These are phyloP conservation scores for Pueraria montana DNA, from an alignment of 306 rosid species.

Conservation along the genomic window DNA sequence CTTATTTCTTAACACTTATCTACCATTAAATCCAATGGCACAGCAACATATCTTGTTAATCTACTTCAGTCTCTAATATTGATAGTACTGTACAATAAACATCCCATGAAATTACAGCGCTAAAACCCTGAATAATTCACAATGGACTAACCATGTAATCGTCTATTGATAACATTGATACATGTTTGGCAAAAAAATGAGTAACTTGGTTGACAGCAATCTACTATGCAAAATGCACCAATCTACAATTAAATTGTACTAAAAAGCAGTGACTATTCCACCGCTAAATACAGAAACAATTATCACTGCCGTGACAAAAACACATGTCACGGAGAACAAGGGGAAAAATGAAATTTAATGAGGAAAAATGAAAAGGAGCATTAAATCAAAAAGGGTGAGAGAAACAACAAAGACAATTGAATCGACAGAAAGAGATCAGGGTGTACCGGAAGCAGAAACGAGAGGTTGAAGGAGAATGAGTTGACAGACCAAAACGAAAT, in stretches of 20 bases:
- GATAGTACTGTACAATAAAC: not conserved
- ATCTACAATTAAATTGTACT: not conserved
- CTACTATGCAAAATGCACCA: not conserved
- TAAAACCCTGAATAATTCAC: not conserved
- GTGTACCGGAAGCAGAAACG: conserved; percentile 84
- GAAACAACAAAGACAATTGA: not conserved
- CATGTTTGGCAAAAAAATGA: not conserved
- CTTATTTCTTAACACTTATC: not conserved
- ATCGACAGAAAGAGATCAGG: conserved; percentile 44
- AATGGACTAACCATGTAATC: not conserved
- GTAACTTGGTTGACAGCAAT: not conserved
- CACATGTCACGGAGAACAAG: not conserved
- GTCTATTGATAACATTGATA: not conserved
- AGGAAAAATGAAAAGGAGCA: not conserved
- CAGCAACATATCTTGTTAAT: conserved; percentile 2
- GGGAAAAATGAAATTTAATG: not conserved
- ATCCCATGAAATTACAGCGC: not conserved
- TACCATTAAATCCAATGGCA: conserved; percentile 20
- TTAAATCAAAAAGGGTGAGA: not conserved
- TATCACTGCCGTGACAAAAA: not conserved
- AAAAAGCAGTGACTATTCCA: conserved; percentile 4
- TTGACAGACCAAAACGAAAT: conserved; percentile 82
- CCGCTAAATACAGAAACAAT: not conserved
- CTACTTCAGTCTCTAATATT: not conserved
- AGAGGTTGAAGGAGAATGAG: conserved; percentile 90